Base-by-base conservation (phyloP, 2,329 filamentous ascomycete genomes). In the Sporothrix pallida region DNA sequence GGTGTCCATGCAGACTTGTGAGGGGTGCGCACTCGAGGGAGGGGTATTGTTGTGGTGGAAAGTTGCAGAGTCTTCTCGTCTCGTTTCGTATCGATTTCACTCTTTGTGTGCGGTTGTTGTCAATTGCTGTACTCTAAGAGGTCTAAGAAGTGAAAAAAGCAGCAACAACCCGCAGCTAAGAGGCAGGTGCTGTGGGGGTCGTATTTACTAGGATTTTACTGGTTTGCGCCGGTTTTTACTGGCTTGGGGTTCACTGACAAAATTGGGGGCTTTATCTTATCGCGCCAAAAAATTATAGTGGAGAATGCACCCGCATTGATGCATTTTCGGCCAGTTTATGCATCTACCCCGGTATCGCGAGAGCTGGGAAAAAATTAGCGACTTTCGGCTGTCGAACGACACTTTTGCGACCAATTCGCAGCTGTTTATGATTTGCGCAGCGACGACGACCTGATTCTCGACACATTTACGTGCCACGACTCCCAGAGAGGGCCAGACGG, bases 331-430 rank as follows among this genome's bases (percentile, higher is more conserved):
- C 7, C n/a, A 5, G 17, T 52, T 17, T 73, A 73, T 73, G 72
- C 67, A 54, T 62, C 37, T 73, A 73, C 0, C 48, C 31, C 15
- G 54, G 37, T 17, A 37, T 54, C 44, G 44, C 26, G 20, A 52
- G 37, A 37, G 26, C 67, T 52, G 31, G 72, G 80, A 81, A 58
- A 81, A 73, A 73, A 70, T 46, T 70, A 70, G 68, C 67, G 54
- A 63, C 65, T 37, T 37, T 37, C 31, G 31, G 31, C 31, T 37
- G 31, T 37, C 31, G 31, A 37, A 37, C 31, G 31, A 37, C 31
- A 37, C 31, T 37, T 37, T 37, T 2, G 7, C 31, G 31, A 37
- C 31, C 31, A 37, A 37, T 37, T 37, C 31, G 31, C 31, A 37
- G 31, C 31, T 37, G 31, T 37, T 37, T 37, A 6, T 37, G 4